Percentiles rank a stretch among this genome's conserved stretches.
phyloP scores from a whole-genome alignment of 2,329 filamentous ascomycete species.

The Trichoderma koningiopsis region DNA sequence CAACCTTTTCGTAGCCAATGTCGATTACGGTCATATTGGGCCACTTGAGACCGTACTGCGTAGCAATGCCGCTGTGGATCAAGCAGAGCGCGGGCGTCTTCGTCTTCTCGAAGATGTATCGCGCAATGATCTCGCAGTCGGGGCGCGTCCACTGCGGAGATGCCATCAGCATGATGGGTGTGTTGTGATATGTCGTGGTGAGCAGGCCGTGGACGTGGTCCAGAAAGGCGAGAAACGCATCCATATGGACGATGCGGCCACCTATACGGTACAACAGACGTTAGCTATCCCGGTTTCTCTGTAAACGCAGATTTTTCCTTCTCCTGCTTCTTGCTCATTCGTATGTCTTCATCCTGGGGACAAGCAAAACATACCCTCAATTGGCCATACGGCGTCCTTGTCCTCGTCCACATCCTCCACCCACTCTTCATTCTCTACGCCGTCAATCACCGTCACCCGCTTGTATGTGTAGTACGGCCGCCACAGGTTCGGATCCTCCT shows the following conservation, averaged over 20 bases:
- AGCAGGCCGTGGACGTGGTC: constrained; percentile 88
- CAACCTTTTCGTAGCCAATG: constrained; percentile 88
- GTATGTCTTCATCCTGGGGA: neutral
- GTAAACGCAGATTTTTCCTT: neutral
- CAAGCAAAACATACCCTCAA: constrained; percentile 54
- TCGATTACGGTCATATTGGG: constrained; percentile 84
- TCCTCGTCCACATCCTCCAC: constrained; percentile 87
- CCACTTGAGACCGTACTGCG: constrained; percentile 78
- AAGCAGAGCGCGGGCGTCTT: constrained; percentile 90
- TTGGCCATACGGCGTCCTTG: constrained; percentile 87
- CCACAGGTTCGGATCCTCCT: constrained; percentile 72
- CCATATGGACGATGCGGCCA: constrained; percentile 86
- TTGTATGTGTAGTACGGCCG: constrained; percentile 75
- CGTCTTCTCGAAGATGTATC: constrained; percentile 97
- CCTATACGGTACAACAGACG: constrained; percentile 44
- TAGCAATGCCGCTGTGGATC: constrained; percentile 84
- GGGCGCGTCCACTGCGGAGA: constrained; percentile 88
- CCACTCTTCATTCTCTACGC: constrained; percentile 65
- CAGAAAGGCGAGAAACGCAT: constrained; percentile 89
- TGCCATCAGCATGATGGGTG: constrained; percentile 85
- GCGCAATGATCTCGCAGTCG: constrained; percentile 83
- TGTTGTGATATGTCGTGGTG: constrained; percentile 93
- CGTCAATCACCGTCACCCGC: constrained; percentile 56
- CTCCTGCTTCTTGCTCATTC: neutral
- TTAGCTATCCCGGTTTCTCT: neutral